Evolutionary conservation across 1,284 basidiomycete species (phyloP).

Genomic region (Tilletia setariae): DNA sequence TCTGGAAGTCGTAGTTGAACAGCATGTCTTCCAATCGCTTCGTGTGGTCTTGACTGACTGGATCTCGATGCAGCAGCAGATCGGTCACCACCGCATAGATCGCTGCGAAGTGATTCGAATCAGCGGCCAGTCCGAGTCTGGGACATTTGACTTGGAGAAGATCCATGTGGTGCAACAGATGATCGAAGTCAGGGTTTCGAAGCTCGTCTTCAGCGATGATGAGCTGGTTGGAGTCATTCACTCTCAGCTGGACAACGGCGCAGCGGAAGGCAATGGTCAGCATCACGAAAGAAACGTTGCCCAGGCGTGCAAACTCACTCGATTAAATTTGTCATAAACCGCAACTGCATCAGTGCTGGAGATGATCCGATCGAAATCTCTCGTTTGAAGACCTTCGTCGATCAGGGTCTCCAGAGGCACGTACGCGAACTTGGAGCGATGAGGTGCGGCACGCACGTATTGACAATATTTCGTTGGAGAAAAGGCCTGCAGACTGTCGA

Average conservation of each 20-base stretch:
- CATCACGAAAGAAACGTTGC: background rate
- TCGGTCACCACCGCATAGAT: constrained; percentile 86
- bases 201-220: constrained; percentile 42
- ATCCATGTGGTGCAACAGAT: constrained; percentile 79
- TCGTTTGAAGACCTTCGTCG: constrained; percentile 30
- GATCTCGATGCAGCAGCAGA: constrained; percentile 81
- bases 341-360: constrained; percentile 73
- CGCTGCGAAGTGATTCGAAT: constrained; percentile 76
- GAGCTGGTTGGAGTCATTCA: constrained; percentile 69
- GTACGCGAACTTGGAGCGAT: constrained; percentile 55
- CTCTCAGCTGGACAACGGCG: constrained; percentile 31
- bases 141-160: constrained; percentile 76
- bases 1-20: constrained; percentile 86
- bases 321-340: constrained; percentile 85
- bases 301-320: constrained; percentile 19
- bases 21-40: constrained; percentile 68
- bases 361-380: constrained; percentile 70
- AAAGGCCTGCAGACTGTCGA: constrained; percentile 83
- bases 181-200: constrained; percentile 59
- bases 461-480: constrained; percentile 64
- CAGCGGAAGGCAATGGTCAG: background rate
- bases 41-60: constrained; percentile 58
- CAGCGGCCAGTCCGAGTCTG: constrained; percentile 73
- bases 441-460: constrained; percentile 21
- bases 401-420: constrained; percentile 76